Conservation (phyloP, 805 yeast genomes). For the Pichia nanzhaoensis region DNA sequence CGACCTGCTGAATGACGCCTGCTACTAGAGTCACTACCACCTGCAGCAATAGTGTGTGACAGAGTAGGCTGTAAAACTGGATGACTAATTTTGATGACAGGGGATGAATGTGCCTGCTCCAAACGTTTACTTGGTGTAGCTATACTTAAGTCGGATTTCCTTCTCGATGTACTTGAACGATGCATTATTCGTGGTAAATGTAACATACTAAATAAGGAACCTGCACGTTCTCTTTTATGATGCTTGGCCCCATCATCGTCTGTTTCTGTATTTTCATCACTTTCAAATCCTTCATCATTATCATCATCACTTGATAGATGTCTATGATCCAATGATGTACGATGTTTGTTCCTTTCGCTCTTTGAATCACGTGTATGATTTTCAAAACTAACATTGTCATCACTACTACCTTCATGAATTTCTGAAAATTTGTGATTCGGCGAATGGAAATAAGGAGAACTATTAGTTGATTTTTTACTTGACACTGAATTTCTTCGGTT, state of each 20-base stretch:
- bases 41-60: slow-evolving; percentile 12
- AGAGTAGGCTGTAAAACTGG: slow-evolving; percentile 10
- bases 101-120: background rate
- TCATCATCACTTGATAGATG: background rate
- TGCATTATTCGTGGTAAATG: slow-evolving; percentile 2
- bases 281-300: background rate
- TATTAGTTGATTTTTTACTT: background rate
- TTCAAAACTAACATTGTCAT: too few relatives aligned
- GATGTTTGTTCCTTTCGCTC: background rate
- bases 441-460: background rate
- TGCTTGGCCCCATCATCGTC: background rate
- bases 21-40: background rate
- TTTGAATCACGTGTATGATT: too few relatives aligned
- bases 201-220: slow-evolving; percentile 2
- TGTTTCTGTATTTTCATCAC: background rate
- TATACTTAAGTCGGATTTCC: slow-evolving; percentile 1
- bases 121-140: background rate
- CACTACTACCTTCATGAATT: too few relatives aligned
- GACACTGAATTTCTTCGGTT: background rate
- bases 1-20: background rate
- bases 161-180: background rate
- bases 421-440: too few relatives aligned
- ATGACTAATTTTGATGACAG: background rate
- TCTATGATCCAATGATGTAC: background rate
- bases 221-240: slow-evolving; percentile 1